A percentile compares a stretch with the other conserved stretches of the same genome.
These are phyloP conservation scores for Physcia stellaris DNA, from an alignment of 495 filamentous ascomycete genomes.

Conservation along the genomic window DNA sequence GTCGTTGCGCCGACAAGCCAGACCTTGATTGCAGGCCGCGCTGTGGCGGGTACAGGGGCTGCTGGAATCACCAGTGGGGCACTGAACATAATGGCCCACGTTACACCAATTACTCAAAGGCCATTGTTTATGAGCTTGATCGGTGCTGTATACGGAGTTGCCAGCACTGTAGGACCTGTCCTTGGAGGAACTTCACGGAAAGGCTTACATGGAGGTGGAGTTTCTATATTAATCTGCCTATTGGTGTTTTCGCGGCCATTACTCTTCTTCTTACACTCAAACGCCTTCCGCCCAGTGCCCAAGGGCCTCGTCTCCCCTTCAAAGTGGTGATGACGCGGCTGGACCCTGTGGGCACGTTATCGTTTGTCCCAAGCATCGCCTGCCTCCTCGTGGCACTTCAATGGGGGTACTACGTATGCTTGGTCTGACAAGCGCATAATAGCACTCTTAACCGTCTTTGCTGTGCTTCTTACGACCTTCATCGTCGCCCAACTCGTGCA, in stretches of 20 bases:
- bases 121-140: neutral
- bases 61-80: neutral
- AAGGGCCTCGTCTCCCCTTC: slow-evolving; percentile 18
- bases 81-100: neutral
- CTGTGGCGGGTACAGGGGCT: neutral
- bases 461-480: slow-evolving; percentile 38
- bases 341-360: slow-evolving; percentile 39
- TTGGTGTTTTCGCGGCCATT: neutral
- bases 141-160: slow-evolving; percentile 32
- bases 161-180: slow-evolving; percentile 28
- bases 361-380: slow-evolving; percentile 46
- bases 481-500: slow-evolving; percentile 39
- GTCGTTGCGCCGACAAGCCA: neutral
- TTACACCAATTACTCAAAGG: neutral
- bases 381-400: slow-evolving; percentile 51
- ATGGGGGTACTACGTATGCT: slow-evolving; percentile 43
- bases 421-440: slow-evolving; percentile 45
- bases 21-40: neutral
- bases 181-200: slow-evolving; percentile 25
- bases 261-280: neutral
- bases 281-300: slow-evolving; percentile 9
- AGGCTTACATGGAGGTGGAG: slow-evolving; percentile 59
- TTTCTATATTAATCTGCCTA: slow-evolving; percentile 50
- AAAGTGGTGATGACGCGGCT: slow-evolving; percentile 35
- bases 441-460: slow-evolving; percentile 40